phyloP scores from a whole-genome alignment of 306 rosid genomes.

The Cotoneaster glaucophyllus region DNA sequence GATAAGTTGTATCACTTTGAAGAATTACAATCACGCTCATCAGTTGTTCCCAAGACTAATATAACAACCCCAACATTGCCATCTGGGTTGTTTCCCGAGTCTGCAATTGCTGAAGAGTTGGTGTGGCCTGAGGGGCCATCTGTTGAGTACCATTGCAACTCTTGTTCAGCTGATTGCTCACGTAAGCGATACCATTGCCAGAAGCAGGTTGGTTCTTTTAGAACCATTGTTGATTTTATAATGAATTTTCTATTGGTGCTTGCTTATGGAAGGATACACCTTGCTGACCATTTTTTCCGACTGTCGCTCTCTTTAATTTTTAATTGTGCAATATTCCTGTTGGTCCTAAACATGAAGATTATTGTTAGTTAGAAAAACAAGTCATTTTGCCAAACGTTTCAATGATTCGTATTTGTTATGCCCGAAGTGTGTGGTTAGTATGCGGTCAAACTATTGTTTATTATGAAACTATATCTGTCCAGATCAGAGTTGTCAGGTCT shows the following conservation, averaged over 20 bases:
- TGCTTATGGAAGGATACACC: neutral
- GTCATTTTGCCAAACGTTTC: neutral
- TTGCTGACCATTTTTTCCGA: neutral
- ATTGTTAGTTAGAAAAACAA: neutral
- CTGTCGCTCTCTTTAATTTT: neutral
- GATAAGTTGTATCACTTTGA: conserved; percentile 78
- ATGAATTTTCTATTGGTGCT: neutral
- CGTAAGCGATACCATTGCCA: conserved; percentile 98
- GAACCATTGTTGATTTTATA: neutral
- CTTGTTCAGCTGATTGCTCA: conserved; percentile 94
- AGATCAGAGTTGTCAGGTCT: neutral
- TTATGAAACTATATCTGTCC: neutral
- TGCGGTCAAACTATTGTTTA: neutral
- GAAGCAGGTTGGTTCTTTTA: conserved; percentile 61
- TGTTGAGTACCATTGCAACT: conserved; percentile 96
- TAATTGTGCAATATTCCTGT: neutral
- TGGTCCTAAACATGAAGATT: neutral
- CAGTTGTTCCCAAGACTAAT: conserved; percentile 48
- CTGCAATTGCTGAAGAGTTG: conserved; percentile 68
- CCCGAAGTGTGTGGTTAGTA: neutral
- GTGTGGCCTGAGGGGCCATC: conserved; percentile 72
- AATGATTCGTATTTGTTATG: neutral
- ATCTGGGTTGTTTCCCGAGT: conserved; percentile 74
- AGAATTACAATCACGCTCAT: conserved; percentile 39
- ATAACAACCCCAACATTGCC: conserved; percentile 37